Percentiles rank a stretch among this genome's conserved stretches.
Conservation (phyloP, 2,329 filamentous ascomycete species). For the Ophidiomyces ophidiicola region DNA sequence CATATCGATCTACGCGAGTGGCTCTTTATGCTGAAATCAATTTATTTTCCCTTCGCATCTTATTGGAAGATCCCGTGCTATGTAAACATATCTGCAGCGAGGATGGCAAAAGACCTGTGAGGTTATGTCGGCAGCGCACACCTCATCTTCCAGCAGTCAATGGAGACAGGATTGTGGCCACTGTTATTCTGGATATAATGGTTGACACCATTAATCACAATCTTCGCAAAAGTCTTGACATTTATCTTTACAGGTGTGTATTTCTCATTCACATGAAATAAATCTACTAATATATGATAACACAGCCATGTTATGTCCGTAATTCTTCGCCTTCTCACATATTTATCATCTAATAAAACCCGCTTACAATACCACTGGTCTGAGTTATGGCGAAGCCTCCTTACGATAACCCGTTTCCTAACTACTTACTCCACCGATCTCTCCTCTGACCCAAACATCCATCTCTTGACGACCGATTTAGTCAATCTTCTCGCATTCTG, state of each 20-base stretch:
- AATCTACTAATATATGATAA: constrained; percentile 4
- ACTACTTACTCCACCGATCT: constrained; percentile 75
- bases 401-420: constrained; percentile 80
- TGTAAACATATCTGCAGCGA: constrained; percentile 77
- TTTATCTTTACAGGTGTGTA: constrained; percentile 60
- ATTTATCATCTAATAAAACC: constrained; percentile 68
- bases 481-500: constrained; percentile 75
- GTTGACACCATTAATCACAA: constrained; percentile 92
- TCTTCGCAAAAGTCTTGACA: constrained; percentile 69
- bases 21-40: constrained; percentile 75
- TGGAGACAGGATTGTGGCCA: constrained; percentile 59
- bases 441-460: constrained; percentile 54
- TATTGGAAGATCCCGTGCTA: constrained; percentile 72
- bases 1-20: constrained; percentile 66
- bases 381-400: constrained; percentile 79
- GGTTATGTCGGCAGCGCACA: constrained; percentile 77
- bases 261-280: not conserved
- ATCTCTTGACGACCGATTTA: constrained; percentile 60
- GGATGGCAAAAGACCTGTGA: constrained; percentile 59
- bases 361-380: constrained; percentile 87
- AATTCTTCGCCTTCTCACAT: constrained; percentile 68
- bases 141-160: constrained; percentile 68
- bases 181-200: constrained; percentile 71
- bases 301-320: constrained; percentile 60
- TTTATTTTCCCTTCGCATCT: constrained; percentile 69